phyloP scores from a whole-genome alignment of 345 rosid species.

The Cardamine occulta region DNA sequence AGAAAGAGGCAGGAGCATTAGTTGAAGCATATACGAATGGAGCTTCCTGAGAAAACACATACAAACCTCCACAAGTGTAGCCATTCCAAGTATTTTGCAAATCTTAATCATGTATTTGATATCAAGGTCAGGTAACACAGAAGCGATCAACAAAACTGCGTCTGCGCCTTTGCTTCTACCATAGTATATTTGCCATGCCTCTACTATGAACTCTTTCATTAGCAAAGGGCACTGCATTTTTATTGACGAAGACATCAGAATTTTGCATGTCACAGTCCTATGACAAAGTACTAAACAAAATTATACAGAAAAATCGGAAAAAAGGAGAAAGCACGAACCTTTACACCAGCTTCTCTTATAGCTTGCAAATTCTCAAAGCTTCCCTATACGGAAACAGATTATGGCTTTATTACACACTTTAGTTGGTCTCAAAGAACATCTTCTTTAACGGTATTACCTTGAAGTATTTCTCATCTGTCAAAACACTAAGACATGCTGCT shows the following conservation, averaged over 20 bases:
- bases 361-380: slow-evolving; percentile 88
- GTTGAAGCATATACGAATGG: not conserved
- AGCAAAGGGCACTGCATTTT: slow-evolving; percentile 87
- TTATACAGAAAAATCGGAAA: not conserved
- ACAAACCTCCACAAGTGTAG: slow-evolving; percentile 79
- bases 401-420: slow-evolving; percentile 11
- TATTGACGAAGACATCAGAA: slow-evolving; percentile 29
- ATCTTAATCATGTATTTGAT: slow-evolving; percentile 87
- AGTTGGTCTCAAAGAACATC: not conserved
- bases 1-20: slow-evolving; percentile 23
- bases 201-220: slow-evolving; percentile 90
- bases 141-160: slow-evolving; percentile 86
- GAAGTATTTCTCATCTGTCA: slow-evolving; percentile 86
- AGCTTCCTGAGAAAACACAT: not conserved
- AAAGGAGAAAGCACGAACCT: slow-evolving; percentile 51
- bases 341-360: slow-evolving; percentile 75
- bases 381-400: slow-evolving; percentile 59
- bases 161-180: slow-evolving; percentile 92
- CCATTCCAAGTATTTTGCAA: slow-evolving; percentile 88
- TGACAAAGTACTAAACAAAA: too few relatives aligned
- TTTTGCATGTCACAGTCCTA: not conserved
- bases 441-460: slow-evolving; percentile 50
- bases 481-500: slow-evolving; percentile 94
- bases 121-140: slow-evolving; percentile 91
- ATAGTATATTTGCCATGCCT: slow-evolving; percentile 93